phyloP scores from a whole-genome alignment of 176 grass and related monocot genomes.

The Poa pratensis region DNA sequence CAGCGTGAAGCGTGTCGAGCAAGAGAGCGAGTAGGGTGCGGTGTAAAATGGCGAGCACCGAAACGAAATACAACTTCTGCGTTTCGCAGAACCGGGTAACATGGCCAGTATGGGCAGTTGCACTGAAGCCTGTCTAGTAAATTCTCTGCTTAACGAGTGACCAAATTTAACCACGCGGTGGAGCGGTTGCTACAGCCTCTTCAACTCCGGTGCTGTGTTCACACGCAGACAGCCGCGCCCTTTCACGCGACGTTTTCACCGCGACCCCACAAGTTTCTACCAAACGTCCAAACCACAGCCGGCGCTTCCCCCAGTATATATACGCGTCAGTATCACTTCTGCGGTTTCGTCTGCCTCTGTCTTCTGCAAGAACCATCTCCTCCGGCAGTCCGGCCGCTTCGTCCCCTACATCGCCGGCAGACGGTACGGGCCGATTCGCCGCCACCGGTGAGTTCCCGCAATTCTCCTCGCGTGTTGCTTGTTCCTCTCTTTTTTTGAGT shows the following conservation, averaged over 20 bases:
- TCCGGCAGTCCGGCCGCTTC: background rate
- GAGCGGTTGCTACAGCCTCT: too few species aligned
- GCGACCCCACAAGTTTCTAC: background rate
- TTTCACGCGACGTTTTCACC: background rate
- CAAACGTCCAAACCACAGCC: conserved; percentile 29
- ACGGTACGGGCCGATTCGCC: background rate
- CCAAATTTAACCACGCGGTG: background rate
- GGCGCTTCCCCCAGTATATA: background rate
- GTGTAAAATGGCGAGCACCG: too few species aligned
- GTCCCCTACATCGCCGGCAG: background rate
- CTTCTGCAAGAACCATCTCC: background rate
- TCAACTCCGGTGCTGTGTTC: background rate
- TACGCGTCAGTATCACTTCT: background rate
- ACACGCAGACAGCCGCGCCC: background rate
- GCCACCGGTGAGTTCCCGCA: conserved; percentile 9
- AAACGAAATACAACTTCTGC: background rate
- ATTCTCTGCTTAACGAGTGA: too few species aligned
- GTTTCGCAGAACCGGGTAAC: background rate
- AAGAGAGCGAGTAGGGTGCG: too few species aligned
- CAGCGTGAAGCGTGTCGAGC: too few species aligned
- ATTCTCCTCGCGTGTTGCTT: too few species aligned
- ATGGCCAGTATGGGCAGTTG: background rate
- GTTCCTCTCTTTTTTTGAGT: background rate
- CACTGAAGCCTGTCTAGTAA: too few species aligned
- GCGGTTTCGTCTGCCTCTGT: background rate